Percentiles rank a stretch among this genome's conserved stretches.
These are phyloP conservation scores for Remersonia thermophila DNA, from an alignment of 2,329 filamentous ascomycete species.

Conservation along the genomic window DNA sequence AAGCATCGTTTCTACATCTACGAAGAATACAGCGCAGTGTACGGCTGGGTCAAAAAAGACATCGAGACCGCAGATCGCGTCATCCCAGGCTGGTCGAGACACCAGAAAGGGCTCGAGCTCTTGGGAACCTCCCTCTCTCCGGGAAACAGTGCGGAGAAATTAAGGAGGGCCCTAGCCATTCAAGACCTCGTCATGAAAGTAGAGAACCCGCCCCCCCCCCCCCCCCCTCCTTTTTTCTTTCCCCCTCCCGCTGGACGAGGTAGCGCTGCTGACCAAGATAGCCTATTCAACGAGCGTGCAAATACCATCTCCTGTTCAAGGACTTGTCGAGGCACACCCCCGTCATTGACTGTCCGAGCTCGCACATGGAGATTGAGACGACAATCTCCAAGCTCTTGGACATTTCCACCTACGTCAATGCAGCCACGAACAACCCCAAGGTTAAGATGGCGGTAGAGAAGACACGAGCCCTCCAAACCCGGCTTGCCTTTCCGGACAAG, in stretches of 20 bases:
- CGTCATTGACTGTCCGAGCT: constrained; percentile 70
- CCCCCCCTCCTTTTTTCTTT: no score
- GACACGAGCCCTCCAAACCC: constrained; percentile 75
- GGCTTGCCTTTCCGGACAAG: constrained; percentile 60
- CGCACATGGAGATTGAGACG: constrained; percentile 68
- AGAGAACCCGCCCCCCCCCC: no score
- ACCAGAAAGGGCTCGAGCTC: constrained; percentile 76
- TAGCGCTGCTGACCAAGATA: constrained; percentile 25
- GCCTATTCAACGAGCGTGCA: constrained; percentile 87
- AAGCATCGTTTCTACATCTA: constrained; percentile 76
- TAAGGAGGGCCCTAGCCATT: constrained; percentile 67
- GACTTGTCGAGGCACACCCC: constrained; percentile 76
- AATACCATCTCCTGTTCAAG: constrained; percentile 76
- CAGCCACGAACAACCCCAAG: constrained; percentile 63
- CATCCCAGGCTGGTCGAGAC: constrained; percentile 62
- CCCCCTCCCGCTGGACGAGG: background rate
- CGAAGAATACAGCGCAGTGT: constrained; percentile 83
- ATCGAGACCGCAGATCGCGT: constrained; percentile 55
- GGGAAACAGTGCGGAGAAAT: constrained; percentile 48
- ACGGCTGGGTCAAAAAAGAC: constrained; percentile 73
- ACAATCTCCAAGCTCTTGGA: constrained; percentile 60
- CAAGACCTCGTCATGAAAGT: constrained; percentile 87
- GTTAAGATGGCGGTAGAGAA: constrained; percentile 62
- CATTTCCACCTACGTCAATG: constrained; percentile 68
- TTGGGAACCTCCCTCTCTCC: constrained; percentile 63